Evolutionary conservation across 495 filamentous ascomycete species (phyloP).

Genomic region (Annulohypoxylon nitens): DNA sequence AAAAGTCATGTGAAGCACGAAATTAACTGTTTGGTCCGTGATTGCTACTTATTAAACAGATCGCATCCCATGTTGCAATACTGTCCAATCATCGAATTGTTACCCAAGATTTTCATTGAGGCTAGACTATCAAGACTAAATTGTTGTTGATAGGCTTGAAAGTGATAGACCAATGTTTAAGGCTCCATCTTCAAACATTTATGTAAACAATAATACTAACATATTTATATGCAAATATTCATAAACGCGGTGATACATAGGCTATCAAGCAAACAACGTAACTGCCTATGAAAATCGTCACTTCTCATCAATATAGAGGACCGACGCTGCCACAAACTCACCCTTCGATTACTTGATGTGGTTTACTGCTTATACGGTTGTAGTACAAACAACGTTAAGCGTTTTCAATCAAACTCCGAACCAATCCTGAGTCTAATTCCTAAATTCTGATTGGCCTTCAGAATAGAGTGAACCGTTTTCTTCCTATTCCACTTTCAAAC

Average conservation of each 20-base stretch:
- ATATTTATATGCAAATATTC: neutral
- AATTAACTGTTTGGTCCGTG: neutral
- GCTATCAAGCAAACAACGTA: constrained; percentile 9
- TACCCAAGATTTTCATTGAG: neutral
- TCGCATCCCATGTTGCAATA: neutral
- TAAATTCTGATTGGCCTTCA: constrained; percentile 22
- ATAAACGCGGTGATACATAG: neutral
- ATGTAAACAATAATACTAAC: neutral
- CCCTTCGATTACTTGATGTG: neutral
- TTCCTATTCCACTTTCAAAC: neutral
- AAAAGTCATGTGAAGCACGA: neutral
- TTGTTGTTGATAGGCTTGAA: neutral
- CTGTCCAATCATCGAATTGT: neutral
- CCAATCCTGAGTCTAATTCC: constrained; percentile 12
- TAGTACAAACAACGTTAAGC: constrained; percentile 34
- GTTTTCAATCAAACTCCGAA: constrained; percentile 22
- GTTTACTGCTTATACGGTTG: constrained; percentile 14
- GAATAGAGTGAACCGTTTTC: constrained; percentile 8
- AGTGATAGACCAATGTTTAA: neutral
- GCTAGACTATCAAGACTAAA: neutral
- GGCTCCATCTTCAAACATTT: neutral
- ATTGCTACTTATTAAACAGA: neutral
- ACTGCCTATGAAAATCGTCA: neutral
- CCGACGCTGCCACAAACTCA: constrained; percentile 1
- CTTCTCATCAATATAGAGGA: constrained; percentile 4